Conservation (phyloP, 768 basidiomycete species). For the Chalciporus piperatus region DNA sequence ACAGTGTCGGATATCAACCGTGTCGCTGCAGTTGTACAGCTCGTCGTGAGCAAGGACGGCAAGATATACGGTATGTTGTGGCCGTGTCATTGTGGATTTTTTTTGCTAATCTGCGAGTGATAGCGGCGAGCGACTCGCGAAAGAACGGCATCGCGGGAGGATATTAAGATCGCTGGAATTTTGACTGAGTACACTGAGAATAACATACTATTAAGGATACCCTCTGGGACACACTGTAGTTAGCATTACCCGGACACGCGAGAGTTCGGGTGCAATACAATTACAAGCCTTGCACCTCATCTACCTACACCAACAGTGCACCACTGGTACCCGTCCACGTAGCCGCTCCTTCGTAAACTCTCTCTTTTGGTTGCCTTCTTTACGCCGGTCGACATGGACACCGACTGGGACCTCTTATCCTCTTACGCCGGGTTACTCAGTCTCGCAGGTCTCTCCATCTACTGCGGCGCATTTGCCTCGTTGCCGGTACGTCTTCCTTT, state of each 20-base stretch:
- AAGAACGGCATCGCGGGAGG: conserved; percentile 92
- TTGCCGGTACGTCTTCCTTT: conserved; percentile 50
- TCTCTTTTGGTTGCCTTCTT: not conserved
- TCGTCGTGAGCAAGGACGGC: conserved; percentile 49
- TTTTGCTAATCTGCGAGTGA: not conserved
- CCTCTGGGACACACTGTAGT: too few species aligned
- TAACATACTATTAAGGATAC: not conserved
- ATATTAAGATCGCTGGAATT: conserved; percentile 47
- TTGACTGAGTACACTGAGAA: not conserved
- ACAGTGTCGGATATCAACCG: conserved; percentile 65
- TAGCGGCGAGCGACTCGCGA: conserved; percentile 87
- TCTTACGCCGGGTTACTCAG: conserved; percentile 68
- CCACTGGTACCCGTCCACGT: conserved; percentile 10
- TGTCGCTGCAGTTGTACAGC: conserved; percentile 76
- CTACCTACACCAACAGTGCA: conserved; percentile 1
- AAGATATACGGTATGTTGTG: conserved; percentile 58
- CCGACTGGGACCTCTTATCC: conserved; percentile 58
- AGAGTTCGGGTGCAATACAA: not conserved
- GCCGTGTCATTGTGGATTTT: not conserved
- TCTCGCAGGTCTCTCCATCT: conserved; percentile 66
- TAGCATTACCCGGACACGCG: too few species aligned
- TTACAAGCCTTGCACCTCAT: not conserved
- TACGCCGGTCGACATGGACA: conserved; percentile 15
- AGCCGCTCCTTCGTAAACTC: not conserved
- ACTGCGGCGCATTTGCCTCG: conserved; percentile 66